Base-by-base conservation (phyloP, 2,329 filamentous ascomycete genomes). In the Penicillium sp. region DNA sequence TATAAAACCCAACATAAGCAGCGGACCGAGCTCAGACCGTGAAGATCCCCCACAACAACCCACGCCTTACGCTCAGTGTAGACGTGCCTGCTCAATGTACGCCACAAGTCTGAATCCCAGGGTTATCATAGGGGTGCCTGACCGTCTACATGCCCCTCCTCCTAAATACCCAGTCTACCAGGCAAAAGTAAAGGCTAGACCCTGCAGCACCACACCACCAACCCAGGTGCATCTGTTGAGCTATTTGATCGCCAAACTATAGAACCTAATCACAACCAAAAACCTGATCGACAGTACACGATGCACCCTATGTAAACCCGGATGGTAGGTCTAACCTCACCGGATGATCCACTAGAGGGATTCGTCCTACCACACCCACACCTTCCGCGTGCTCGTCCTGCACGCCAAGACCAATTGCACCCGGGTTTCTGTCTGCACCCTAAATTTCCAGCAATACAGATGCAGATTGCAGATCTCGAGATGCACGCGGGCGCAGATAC, bases 31-130 rank as follows among this genome's bases (percentile, higher is more conserved):
- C 49, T 38, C 33, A 55, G 23, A 21, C 31, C 0, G 10, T 15
- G 54, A 43, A 33, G 38, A 56, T 56, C 39, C 48, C 53, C 48
- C 47, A 43, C 47, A 55, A 21, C 17, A 50, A 9, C 23, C 38
- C 38, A 33, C 35, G 21, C 19, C 29, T 43, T 42, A 43, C 7
- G 17, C 19, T n/a, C 29, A 25, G 6, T 15, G 21, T n/a, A 47
- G 13, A 45, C 3, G 41, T 41, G 41, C 48, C 39, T 47, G 25
- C 42, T 43, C 19, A 2, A 21, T 23, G 3, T 53, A 53, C 35
- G 49, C 55, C 49, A 53, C 42, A 33, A 2, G 13, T 31, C 25
- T 36, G 17, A 25, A 48, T 42, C 9, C 10, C 12, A 41, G 17
- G 7, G 17, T 29, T 42, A 38, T 47, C 25, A 53, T 45, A 57